These are phyloP conservation scores for Melastoma candidum DNA, from an alignment of 441 rosid genomes.

Conservation along the genomic window DNA sequence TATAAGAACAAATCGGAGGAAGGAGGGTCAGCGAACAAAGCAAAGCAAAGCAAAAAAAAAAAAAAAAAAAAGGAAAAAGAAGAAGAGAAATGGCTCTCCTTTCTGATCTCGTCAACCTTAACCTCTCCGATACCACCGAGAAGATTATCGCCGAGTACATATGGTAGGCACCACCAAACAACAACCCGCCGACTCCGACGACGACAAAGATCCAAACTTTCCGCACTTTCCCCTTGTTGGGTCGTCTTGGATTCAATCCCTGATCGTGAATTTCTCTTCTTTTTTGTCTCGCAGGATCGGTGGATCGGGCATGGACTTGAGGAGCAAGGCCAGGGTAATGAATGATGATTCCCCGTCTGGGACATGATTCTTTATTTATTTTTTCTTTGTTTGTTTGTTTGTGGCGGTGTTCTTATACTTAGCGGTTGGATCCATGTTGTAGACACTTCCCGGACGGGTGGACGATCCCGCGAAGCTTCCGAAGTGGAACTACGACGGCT, in stretches of 20 bases:
- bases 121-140: slow-evolving; percentile 16
- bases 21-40: no score
- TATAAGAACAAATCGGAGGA: no score
- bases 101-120: slow-evolving; percentile 16
- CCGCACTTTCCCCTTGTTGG: neutral
- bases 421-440: neutral
- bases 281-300: slow-evolving; percentile 13
- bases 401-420: no score
- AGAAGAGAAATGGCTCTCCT: slow-evolving; percentile 7
- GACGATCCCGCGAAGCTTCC: slow-evolving; percentile 7
- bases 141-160: slow-evolving; percentile 22
- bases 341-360: no score
- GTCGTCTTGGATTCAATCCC: no score
- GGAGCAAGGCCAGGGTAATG: slow-evolving; percentile 19
- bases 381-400: no score
- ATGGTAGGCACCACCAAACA: slow-evolving; percentile 8
- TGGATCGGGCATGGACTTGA: slow-evolving; percentile 20
- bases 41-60: no score
- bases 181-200: neutral
- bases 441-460: slow-evolving; percentile 4
- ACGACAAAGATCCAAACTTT: neutral
- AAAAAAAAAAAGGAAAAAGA: no score
- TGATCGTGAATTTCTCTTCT: neutral
- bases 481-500: neutral
- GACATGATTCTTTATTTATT: no score